phyloP scores from a whole-genome alignment of 2,329 filamentous ascomycete genomes.

The Sordariomycetes sp. region DNA sequence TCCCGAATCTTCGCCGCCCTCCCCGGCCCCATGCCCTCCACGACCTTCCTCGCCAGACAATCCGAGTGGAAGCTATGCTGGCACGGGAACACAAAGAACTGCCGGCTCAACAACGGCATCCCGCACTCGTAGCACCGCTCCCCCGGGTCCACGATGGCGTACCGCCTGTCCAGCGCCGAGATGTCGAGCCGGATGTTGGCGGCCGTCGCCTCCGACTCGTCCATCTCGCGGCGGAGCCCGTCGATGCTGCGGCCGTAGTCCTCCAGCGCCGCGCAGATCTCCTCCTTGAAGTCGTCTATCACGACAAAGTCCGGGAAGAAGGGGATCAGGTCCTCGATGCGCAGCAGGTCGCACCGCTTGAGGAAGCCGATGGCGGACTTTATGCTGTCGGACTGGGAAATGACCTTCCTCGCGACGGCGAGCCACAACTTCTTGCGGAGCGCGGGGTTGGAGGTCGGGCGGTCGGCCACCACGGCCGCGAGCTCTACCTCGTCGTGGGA shows the following conservation, averaged over 20 bases:
- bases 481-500: slow-evolving; percentile 84
- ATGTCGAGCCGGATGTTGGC: slow-evolving; percentile 87
- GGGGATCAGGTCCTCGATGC: slow-evolving; percentile 92
- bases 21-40: slow-evolving; percentile 66
- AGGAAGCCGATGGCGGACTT: slow-evolving; percentile 90
- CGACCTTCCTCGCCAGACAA: slow-evolving; percentile 74
- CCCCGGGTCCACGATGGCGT: slow-evolving; percentile 91
- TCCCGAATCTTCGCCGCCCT: slow-evolving; percentile 73
- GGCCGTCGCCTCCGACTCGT: slow-evolving; percentile 79
- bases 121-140: slow-evolving; percentile 87
- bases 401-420: slow-evolving; percentile 87
- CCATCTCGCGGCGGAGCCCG: slow-evolving; percentile 81
- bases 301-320: slow-evolving; percentile 99
- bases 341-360: slow-evolving; percentile 77
- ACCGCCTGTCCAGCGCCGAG: slow-evolving; percentile 69
- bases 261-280: slow-evolving; percentile 88
- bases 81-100: slow-evolving; percentile 98
- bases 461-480: slow-evolving; percentile 77
- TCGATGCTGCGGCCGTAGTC: slow-evolving; percentile 91
- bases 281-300: slow-evolving; percentile 98
- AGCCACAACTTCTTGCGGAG: slow-evolving; percentile 93
- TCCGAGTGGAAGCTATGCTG: slow-evolving; percentile 97
- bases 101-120: slow-evolving; percentile 71
- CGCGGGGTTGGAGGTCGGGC: slow-evolving; percentile 63
- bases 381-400: slow-evolving; percentile 74